A percentile compares a stretch with the other conserved stretches of the same genome.
These are phyloP conservation scores for Primulina huaijiensis DNA, from an alignment of 257 asterid species.

Conservation along the genomic window DNA sequence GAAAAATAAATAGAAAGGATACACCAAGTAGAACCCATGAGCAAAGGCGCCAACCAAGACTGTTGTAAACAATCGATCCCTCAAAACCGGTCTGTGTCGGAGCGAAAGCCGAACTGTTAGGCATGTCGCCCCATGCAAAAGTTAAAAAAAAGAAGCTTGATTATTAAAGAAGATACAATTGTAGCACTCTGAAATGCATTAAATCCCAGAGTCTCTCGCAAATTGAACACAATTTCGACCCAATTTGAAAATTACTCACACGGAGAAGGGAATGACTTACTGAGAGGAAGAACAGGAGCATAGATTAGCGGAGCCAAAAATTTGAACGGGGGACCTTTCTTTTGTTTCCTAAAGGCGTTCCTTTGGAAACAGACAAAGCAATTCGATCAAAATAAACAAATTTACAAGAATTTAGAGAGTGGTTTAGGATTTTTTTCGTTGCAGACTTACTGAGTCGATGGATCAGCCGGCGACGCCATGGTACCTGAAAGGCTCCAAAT, in stretches of 20 bases:
- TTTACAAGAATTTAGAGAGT: not conserved
- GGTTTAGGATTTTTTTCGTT: not conserved
- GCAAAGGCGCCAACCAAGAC: slow-evolving; percentile 81
- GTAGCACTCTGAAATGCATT: not conserved
- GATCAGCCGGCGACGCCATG: slow-evolving; percentile 40
- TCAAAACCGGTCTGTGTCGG: slow-evolving; percentile 69
- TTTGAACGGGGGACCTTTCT: slow-evolving; percentile 57
- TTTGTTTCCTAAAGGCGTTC: slow-evolving; percentile 48
- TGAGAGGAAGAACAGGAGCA: slow-evolving; percentile 83
- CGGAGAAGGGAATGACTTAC: slow-evolving; percentile 33
- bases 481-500: not conserved
- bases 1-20: slow-evolving; percentile 35
- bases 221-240: not conserved
- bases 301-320: slow-evolving; percentile 62
- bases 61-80: slow-evolving; percentile 67
- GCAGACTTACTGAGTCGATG: slow-evolving; percentile 39
- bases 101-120: slow-evolving; percentile 48
- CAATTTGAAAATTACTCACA: not conserved
- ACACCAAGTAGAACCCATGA: slow-evolving; percentile 71
- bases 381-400: slow-evolving; percentile 17
- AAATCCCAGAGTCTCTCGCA: not conserved
- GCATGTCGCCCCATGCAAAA: not conserved
- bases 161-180: not conserved
- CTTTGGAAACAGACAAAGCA: slow-evolving; percentile 26
- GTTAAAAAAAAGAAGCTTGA: not conserved